Percentiles rank a stretch among this genome's conserved stretches.
Conservation (phyloP, 768 basidiomycete species). For the Sarcodon aspratus region DNA sequence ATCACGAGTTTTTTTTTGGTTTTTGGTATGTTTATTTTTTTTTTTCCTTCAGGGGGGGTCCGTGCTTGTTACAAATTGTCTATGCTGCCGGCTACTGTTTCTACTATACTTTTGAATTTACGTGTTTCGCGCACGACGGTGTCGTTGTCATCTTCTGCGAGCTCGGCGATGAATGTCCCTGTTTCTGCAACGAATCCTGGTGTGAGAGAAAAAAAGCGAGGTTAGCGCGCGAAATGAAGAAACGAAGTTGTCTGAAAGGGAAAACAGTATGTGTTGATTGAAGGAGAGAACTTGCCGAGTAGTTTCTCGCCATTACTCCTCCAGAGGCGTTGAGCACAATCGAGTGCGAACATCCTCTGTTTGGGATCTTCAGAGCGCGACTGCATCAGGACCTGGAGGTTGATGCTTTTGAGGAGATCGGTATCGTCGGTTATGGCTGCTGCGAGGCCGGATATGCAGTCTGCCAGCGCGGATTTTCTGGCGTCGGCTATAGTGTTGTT, state of each 20-base stretch:
- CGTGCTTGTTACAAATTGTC: conserved; percentile 3
- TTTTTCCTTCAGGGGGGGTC: not conserved
- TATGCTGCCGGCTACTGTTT: conserved; percentile 56
- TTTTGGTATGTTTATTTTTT: too few species aligned
- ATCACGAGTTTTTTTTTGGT: too few species aligned
- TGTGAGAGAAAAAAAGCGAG: not conserved
- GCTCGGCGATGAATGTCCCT: conserved; percentile 78
- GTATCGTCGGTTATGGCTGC: conserved; percentile 42
- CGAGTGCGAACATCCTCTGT: conserved; percentile 60
- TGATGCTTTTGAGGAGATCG: conserved; percentile 61
- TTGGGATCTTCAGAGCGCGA: conserved; percentile 74
- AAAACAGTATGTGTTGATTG: not conserved
- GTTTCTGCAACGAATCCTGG: conserved; percentile 68
- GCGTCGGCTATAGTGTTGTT: conserved; percentile 18
- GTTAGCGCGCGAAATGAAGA: not conserved
- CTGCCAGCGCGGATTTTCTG: conserved; percentile 26
- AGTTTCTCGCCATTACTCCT: conserved; percentile 62
- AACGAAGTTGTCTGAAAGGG: not conserved
- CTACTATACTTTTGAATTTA: conserved; percentile 58
- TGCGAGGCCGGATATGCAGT: conserved; percentile 43
- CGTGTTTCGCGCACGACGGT: conserved; percentile 63
- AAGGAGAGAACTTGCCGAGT: conserved; percentile 35
- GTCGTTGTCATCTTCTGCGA: conserved; percentile 82
- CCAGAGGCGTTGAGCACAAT: conserved; percentile 69
- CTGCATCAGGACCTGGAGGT: conserved; percentile 77